Evolutionary conservation across 1,139 yeast genomes (phyloP), one percentile per base, ranked within the genome.

Genomic region (Sugiyamaella japonica): DNA sequence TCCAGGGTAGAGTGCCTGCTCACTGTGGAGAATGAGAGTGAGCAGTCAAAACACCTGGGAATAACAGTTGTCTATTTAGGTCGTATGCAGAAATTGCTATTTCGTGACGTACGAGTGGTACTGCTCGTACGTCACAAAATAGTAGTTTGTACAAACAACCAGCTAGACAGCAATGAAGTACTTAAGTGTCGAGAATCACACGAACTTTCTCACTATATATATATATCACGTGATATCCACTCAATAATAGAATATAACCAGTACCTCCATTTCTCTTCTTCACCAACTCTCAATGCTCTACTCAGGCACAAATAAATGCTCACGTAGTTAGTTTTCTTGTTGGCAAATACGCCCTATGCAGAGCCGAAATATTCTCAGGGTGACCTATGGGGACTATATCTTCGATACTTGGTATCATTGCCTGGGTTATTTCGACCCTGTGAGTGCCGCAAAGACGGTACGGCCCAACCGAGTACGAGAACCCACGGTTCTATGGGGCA

Each of bases 321-420:
- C 23, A 15, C 15, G 40, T 7, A 7, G 13, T 13, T 7, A 7
- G 13, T 13, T 47, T 13, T 20, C 46, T 9, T 29, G 48, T 9
- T 29, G 48, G 44, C 40, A 45, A 44, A 28, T 17, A 10, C 45
- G 44, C 40, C 40, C 39, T 32, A 49, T 43, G 53, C 46, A 28
- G 25, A 47, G 29, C 50, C 78, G 87, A 28, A 89, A 89, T 70
- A 83, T 89, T 45, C 70, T 69, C n/a, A 70, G 77, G 39, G 87
- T 89, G 6, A 79, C 78, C 37, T 79, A 86, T 56, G 96, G 96
- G 1, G 74, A 76, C 44, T 78, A 76, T 61, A 80, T 80, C 60
- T 84, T 89, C 59, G 79, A 81, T 52, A 84, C 96, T 1, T 89
- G 96, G 96, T 89, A 86, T 68, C 95, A 95, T 1, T 86, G 86